These are phyloP conservation scores for Blastomyces silverae DNA, from an alignment of 2,329 filamentous ascomycete genomes.

Conservation along the genomic window DNA sequence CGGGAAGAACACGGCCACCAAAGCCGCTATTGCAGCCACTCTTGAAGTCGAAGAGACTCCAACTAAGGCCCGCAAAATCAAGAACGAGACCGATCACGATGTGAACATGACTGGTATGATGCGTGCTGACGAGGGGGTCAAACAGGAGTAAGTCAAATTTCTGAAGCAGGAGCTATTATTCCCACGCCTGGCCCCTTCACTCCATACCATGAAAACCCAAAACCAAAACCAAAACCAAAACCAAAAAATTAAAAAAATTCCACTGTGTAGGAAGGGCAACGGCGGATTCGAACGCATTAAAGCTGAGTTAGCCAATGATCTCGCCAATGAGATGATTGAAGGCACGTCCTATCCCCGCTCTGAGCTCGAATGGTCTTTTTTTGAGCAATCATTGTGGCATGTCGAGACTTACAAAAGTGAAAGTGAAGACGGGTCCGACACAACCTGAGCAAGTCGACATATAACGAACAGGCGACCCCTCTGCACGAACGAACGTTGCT, in stretches of 20 bases:
- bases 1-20: constrained; percentile 16
- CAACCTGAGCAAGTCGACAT: neutral
- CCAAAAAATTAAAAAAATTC: neutral
- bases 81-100: neutral
- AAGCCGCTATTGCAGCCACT: neutral
- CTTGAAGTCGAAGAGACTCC: neutral
- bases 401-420: constrained; percentile 14
- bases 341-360: constrained; percentile 17
- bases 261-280: neutral
- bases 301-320: constrained; percentile 12
- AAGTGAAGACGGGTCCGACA: neutral
- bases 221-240: neutral
- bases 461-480: neutral
- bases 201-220: neutral
- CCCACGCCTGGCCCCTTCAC: too few relatives aligned
- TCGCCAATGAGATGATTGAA: constrained; percentile 19
- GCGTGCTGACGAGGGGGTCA: neutral
- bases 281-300: neutral
- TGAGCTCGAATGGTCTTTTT: constrained; percentile 9
- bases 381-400: constrained; percentile 12
- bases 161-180: neutral
- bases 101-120: constrained; percentile 1
- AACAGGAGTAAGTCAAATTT: constrained; percentile 5
- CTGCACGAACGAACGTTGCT: neutral
- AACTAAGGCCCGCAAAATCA: neutral